Evolutionary conservation across 164 flowering plant species (phyloP).

Genomic region (Protea cynaroides): DNA sequence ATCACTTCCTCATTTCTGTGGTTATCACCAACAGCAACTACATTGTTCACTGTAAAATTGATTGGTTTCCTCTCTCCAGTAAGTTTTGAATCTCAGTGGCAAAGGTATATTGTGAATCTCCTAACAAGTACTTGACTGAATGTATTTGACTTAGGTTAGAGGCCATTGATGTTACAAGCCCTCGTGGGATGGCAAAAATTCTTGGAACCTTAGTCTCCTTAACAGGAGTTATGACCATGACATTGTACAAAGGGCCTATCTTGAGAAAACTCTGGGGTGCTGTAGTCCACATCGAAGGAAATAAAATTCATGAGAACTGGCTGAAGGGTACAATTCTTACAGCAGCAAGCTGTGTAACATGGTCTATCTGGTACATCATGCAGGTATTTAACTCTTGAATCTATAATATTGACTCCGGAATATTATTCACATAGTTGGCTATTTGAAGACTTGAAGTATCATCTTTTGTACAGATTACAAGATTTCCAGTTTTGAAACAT

Average conservation of each 20-base stretch:
- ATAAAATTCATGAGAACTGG: constrained; percentile 53
- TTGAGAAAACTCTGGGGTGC: constrained; percentile 39
- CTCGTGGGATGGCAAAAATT: constrained; percentile 60
- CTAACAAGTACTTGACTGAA: neutral
- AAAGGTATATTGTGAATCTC: neutral
- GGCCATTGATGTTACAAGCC: constrained; percentile 35
- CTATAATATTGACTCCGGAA: too few relatives aligned
- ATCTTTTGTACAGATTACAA: neutral
- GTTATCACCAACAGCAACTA: too few relatives aligned
- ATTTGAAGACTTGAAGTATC: neutral
- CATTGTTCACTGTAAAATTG: too few relatives aligned
- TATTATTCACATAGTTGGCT: neutral
- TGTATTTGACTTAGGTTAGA: constrained; percentile 44
- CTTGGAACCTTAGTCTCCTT: constrained; percentile 63
- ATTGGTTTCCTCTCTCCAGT: too few relatives aligned
- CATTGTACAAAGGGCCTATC: constrained; percentile 63
- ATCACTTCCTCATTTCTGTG: too few relatives aligned
- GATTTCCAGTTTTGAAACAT: too few relatives aligned
- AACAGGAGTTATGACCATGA: constrained; percentile 72
- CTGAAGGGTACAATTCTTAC: constrained; percentile 69
- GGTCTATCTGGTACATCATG: constrained; percentile 81
- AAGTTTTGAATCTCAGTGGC: too few relatives aligned
- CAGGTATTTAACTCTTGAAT: constrained; percentile 40
- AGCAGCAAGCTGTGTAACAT: constrained; percentile 63
- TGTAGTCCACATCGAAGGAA: constrained; percentile 39